These are phyloP conservation scores for Cercospora berteroae DNA, from an alignment of 2,329 filamentous ascomycete genomes.

Conservation along the genomic window DNA sequence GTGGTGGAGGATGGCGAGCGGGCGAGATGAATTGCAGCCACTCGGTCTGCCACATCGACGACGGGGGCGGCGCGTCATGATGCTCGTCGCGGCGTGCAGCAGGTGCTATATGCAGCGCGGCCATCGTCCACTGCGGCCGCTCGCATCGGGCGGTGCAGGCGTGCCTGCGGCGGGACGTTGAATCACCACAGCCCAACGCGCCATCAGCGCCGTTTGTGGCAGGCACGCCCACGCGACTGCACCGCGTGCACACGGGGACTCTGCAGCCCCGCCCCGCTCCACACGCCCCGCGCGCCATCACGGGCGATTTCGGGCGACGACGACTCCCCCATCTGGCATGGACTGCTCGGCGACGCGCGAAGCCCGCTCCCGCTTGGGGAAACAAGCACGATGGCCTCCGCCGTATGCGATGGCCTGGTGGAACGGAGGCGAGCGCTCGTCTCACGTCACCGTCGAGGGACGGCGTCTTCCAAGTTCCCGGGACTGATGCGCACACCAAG, in stretches of 20 bases:
- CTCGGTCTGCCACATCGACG: neutral
- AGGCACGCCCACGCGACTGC: neutral
- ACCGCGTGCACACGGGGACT: neutral
- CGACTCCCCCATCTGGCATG: neutral
- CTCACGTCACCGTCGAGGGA: neutral
- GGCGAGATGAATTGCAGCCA: neutral
- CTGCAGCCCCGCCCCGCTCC: neutral
- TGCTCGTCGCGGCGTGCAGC: conserved; percentile 4
- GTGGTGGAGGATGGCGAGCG: neutral
- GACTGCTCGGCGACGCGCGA: neutral
- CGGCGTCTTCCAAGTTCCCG: neutral
- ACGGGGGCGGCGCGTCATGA: neutral
- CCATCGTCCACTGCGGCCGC: neutral
- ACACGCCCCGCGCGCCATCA: neutral
- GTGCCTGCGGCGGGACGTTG: conserved; percentile 4
- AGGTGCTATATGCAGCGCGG: conserved; percentile 5
- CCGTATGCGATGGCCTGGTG: neutral
- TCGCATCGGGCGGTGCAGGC: neutral
- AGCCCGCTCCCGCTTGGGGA: neutral
- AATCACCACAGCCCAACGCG: neutral
- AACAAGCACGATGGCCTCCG: neutral
- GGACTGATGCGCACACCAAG: neutral
- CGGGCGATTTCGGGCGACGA: neutral
- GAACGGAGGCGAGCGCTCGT: neutral
- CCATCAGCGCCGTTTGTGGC: neutral